Percentiles rank a stretch among this genome's conserved stretches.
Evolutionary conservation across 225 moss, liverwort and hornwort genomes (phyloP).

Genomic region (Pseudisothecium myosuroides): DNA sequence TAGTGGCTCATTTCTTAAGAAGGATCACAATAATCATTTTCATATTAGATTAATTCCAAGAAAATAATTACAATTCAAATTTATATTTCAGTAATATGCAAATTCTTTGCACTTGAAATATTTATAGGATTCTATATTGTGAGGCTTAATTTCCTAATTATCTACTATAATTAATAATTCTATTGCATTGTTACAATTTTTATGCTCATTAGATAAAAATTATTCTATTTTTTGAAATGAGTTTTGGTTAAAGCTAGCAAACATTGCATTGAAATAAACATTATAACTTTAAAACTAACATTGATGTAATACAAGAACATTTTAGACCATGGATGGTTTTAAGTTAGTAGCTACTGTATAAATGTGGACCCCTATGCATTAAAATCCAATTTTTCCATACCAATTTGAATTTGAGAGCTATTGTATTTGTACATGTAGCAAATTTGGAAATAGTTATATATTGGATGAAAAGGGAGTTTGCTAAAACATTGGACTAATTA

Average conservation of each 20-base stretch:
- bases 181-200: background rate
- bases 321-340: background rate
- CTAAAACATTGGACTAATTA: background rate
- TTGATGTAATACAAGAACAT: background rate
- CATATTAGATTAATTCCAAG: background rate
- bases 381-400: background rate
- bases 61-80: background rate
- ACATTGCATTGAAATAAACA: background rate
- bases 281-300: background rate
- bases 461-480: background rate
- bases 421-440: background rate
- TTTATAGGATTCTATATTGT: background rate
- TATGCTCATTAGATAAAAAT: background rate
- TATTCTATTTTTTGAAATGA: background rate
- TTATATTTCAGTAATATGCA: background rate
- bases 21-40: background rate
- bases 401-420: background rate
- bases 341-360: background rate
- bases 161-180: background rate
- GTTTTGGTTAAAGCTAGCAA: background rate
- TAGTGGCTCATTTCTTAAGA: background rate
- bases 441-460: too few species aligned
- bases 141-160: background rate
- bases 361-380: rapidly evolving
- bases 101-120: background rate